These are phyloP conservation scores for Hippophae rhamnoides DNA, from an alignment of 306 rosid species.

Conservation along the genomic window DNA sequence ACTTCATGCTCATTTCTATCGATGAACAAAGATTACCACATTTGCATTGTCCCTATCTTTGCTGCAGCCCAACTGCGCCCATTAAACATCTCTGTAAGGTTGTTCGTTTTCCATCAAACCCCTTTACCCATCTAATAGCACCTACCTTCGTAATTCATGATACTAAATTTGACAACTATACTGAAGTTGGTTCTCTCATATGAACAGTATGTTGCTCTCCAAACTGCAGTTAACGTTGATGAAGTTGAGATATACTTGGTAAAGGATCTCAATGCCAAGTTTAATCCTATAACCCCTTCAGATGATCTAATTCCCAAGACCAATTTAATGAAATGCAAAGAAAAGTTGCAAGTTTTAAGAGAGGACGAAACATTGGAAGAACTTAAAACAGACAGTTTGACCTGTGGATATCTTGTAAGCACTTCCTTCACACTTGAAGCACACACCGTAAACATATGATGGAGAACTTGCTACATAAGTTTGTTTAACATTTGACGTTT, in stretches of 20 bases:
- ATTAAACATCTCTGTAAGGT: constrained; percentile 52
- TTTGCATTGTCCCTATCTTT: constrained; percentile 45
- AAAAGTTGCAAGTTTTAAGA: constrained; percentile 26
- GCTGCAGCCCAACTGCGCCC: constrained; percentile 46
- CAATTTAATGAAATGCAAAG: constrained; percentile 27
- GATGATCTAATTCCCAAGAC: constrained; percentile 5
- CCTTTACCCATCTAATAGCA: constrained; percentile 6
- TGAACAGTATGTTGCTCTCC: constrained; percentile 47
- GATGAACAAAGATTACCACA: constrained; percentile 48
- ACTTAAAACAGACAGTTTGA: constrained; percentile 21
- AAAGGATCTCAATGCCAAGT: constrained; percentile 24
- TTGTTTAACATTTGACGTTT: not conserved
- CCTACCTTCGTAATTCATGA: not conserved
- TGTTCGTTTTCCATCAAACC: constrained; percentile 13
- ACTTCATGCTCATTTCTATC: constrained; percentile 48
- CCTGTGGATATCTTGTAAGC: constrained; percentile 52
- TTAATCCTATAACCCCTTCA: constrained; percentile 22
- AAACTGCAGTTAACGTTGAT: constrained; percentile 24
- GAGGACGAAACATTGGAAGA: constrained; percentile 54
- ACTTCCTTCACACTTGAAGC: constrained; percentile 7
- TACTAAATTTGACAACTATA: not conserved
- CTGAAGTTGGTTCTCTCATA: constrained; percentile 16
- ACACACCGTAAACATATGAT: not conserved
- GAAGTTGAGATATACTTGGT: constrained; percentile 49
- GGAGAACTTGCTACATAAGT: not conserved